phyloP scores from a whole-genome alignment of 495 filamentous ascomycete genomes.

The Tuber calosporum region DNA sequence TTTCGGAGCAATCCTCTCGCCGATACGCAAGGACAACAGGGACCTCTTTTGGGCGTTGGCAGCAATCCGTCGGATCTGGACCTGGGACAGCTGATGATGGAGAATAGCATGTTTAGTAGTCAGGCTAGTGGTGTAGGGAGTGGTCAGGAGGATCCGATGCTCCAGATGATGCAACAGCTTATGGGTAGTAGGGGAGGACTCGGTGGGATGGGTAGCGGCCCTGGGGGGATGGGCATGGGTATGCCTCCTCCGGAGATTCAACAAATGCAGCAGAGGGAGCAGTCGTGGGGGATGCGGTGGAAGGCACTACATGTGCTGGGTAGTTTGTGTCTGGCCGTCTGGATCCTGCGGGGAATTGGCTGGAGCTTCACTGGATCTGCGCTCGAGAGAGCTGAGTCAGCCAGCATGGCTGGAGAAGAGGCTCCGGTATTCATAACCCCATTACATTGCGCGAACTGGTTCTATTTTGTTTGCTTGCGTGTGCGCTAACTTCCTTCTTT shows the following conservation, averaged over 20 bases:
- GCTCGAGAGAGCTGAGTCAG: conserved; percentile 24
- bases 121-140: conserved; percentile 8
- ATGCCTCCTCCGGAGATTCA: conserved; percentile 29
- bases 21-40: neutral
- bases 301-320: conserved; percentile 30
- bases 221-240: conserved; percentile 25
- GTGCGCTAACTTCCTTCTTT: conserved; percentile 3
- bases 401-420: conserved; percentile 22
- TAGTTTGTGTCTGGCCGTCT: conserved; percentile 30
- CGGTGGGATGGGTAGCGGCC: conserved; percentile 21
- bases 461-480: conserved; percentile 4
- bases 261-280: conserved; percentile 9
- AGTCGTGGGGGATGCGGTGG: conserved; percentile 38
- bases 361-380: conserved; percentile 32
- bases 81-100: conserved; percentile 23
- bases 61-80: conserved; percentile 20
- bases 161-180: conserved; percentile 39
- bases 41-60: neutral
- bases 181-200: conserved; percentile 25
- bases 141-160: conserved; percentile 36
- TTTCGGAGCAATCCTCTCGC: neutral
- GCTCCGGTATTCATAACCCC: conserved; percentile 32
- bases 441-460: neutral
- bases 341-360: conserved; percentile 22
- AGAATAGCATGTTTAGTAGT: conserved; percentile 22